Evolutionary conservation across 495 filamentous ascomycete genomes (phyloP), one percentile per base, ranked within the genome.

Genomic region (Collariella sp.): DNA sequence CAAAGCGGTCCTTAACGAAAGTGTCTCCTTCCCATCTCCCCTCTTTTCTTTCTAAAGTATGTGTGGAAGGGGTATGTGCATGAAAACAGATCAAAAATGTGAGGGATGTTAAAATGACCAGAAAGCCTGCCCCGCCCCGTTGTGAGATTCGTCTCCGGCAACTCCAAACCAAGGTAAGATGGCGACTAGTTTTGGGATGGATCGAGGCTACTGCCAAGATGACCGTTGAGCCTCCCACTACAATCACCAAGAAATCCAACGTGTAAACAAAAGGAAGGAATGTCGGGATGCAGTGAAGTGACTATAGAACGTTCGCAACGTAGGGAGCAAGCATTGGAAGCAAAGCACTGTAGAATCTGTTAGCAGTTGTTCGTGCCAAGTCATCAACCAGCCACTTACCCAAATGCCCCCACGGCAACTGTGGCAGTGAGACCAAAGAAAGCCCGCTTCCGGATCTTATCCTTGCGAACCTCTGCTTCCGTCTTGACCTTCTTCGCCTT

Each of bases 371-470:
- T 29, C 15, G 5, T 36, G 33, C 4, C 11, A n/a, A 35, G 22
- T 2, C 12, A 10, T 0, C 41, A 35, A 15, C 13, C 38, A 35
- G 33, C 18, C 22, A 84, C 89, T 72, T 77, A 96, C 91, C 89
- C 90, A 71, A 96, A 76, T 26, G 86, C 65, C 22, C 65, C 65
- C 35, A 68, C 63, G 29, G 65, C 86, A 67, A 96, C 79, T 20
- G 86, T 88, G 39, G 85, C 89, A 34, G 83, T 87, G 49, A 96
- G 78, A 40, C 93, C 91, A 61, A 94, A 75, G 52, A 93, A 75
- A 48, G 91, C 88, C 61, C 88, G 81, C 62, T 83, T 89, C 69
- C 85, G 82, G 38, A 95, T 85, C 57, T 79, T 84, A 69, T 95
- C 87, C 67, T 85, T 89, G 67, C 83, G 83, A 53, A 95, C 64